Evolutionary conservation across 352 stramenopile genomes (phyloP).

Genomic region (Blastocystis sp.): DNA sequence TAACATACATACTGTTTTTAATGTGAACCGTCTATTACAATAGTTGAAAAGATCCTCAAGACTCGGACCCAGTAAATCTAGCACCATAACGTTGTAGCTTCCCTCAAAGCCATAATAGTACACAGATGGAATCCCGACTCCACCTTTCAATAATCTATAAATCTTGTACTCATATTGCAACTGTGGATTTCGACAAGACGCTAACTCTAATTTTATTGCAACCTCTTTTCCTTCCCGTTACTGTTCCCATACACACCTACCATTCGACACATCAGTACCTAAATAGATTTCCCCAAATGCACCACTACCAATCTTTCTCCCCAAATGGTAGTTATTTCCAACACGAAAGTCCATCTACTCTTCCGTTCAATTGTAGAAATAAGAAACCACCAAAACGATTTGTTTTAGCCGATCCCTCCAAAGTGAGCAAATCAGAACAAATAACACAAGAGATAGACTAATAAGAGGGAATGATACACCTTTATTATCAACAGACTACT

Average conservation of each 20-base stretch:
- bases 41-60: slow-evolving; percentile 90
- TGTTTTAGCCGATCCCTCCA: no score
- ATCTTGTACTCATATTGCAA: slow-evolving; percentile 99
- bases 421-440: no score
- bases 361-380: not conserved
- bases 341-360: slow-evolving; percentile 12
- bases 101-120: slow-evolving; percentile 93
- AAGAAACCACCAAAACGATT: no score
- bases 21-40: slow-evolving; percentile 79
- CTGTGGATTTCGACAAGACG: slow-evolving; percentile 85
- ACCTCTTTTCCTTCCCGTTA: slow-evolving; percentile 69
- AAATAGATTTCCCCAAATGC: slow-evolving; percentile 99
- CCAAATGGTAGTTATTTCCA: slow-evolving; percentile 73
- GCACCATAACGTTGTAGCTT: slow-evolving; percentile 98
- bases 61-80: slow-evolving; percentile 93
- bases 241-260: slow-evolving; percentile 69
- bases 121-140: slow-evolving; percentile 91
- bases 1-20: slow-evolving; percentile 85
- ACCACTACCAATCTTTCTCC: slow-evolving; percentile 94
- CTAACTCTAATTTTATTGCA: slow-evolving; percentile 95
- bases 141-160: slow-evolving; percentile 95
- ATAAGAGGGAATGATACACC: no score
- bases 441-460: no score
- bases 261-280: slow-evolving; percentile 78
- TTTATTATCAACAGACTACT: not conserved